phyloP scores from a whole-genome alignment of 768 basidiomycete genomes.

The Sarcodon aspratus region DNA sequence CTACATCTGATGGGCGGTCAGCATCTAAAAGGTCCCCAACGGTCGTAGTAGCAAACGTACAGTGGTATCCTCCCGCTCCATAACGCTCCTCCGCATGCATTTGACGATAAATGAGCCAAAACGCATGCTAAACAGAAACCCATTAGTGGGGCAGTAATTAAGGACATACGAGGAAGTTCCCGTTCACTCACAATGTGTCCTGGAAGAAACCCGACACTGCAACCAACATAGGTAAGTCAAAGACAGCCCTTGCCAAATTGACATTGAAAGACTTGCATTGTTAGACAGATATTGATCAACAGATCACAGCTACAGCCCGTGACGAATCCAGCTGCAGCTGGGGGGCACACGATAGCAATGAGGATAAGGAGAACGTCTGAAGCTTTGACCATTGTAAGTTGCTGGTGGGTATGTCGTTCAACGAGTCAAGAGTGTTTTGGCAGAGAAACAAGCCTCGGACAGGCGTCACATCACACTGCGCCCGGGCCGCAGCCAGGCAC shows the following conservation, averaged over 20 bases:
- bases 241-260: not conserved
- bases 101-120: constrained; percentile 87
- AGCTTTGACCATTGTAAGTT: constrained; percentile 30
- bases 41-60: constrained; percentile 31
- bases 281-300: constrained; percentile 73
- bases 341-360: constrained; percentile 73
- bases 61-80: constrained; percentile 64
- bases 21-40: not conserved
- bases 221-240: constrained; percentile 1
- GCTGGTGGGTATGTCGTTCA: not conserved
- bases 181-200: constrained; percentile 34
- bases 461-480: too few species aligned
- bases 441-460: not conserved
- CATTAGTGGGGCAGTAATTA: not conserved
- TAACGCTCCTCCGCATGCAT: constrained; percentile 81
- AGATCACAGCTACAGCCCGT: constrained; percentile 82
- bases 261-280: constrained; percentile 39
- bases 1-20: constrained; percentile 13
- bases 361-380: constrained; percentile 76
- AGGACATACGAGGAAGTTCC: not conserved
- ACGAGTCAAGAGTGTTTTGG: not conserved
- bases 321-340: constrained; percentile 67
- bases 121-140: constrained; percentile 44
- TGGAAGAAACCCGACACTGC: constrained; percentile 68
- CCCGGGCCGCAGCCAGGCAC: too few species aligned